Base-by-base conservation (phyloP, 352 stramenopile genomes). In the Phytopythium delawarense region DNA sequence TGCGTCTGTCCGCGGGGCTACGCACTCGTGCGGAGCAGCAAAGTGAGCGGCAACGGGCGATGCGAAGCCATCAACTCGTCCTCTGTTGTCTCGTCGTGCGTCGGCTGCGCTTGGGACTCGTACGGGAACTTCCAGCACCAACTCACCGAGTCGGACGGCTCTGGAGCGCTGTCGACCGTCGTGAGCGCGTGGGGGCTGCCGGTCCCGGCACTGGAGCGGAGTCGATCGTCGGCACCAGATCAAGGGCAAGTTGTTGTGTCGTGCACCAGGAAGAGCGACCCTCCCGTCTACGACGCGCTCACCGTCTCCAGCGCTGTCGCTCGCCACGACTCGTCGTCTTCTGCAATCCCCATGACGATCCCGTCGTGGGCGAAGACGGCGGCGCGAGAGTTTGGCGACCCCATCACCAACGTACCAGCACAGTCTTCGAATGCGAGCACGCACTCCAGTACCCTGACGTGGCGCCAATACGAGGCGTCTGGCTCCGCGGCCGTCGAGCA, bases 1-100 rank as follows among this genome's bases (percentile, higher is more conserved):
- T 59, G 53, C 23, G 53, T 59, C 53, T 59, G 53, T n/a, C 35
- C 53, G 1, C 35, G 53, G 23, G 53, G 37, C n/a, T 59, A 49
- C 35, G 13, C 37, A 16, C 34, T 59, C 18, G 39, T 49, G n/a
- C 42, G n/a, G 13, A 21, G 21, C 20, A 49, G n/a, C 42, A 49
- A 25, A 7, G 42, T 8, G 34, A 49, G 39, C n/a, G 20, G 6
- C 18, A 59, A 30, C 11, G 53, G 21, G 12, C 35, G 39, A 8
- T 59, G 53, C 25, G 53, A 49, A 11, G 35, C 35, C 11, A 20
- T 40, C 11, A 20, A 18, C 5, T 35, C 53, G 7, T 37, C 53
- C 12, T 35, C 53, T 3, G 8, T n/a, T 23, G 23, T 35, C 0
- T 7, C 37, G 16, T 11, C 20, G 20, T 18, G 7, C 2, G 53